Base-by-base conservation (phyloP, 192 early-diverging fungal species). In the Chytriomyces sp. region DNA sequence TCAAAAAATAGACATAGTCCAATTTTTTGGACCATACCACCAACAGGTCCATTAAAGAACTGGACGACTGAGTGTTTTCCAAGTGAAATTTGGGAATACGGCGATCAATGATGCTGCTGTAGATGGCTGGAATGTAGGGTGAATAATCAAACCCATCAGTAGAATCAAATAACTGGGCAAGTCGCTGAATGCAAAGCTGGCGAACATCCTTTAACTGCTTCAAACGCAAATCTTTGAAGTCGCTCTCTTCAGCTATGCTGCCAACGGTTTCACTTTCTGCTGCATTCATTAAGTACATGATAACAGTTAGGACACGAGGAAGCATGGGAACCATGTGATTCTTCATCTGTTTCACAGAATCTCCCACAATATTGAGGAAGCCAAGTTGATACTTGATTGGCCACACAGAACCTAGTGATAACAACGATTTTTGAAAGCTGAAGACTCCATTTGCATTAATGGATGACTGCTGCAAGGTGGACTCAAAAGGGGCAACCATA, bases 1-100 rank as follows among this genome's bases (percentile, higher is more conserved):
- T 77, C 5, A 98, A 81, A 75, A 86, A 97, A 0, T 74, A 5
- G 0, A 88, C 76, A 78, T 95, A 94, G 4, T 79, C 69, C 26
- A 77, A 75, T 32, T 85, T 80, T 38, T 83, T 79, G 5, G 94
- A 81, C 96, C 96, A 98, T 2, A 87, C 80, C 6, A 77, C 69
- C 37, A 99, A 81, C 39, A 98, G 77, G 63, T 89, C 84, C 80
- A 97, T 80, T 28, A 96, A 76, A 0, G 89, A 82, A 1, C 91
- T 93, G 3, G 93, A 87, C 41, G 89, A 85, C 77, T 98, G 96
- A 4, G 94, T 94, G 74, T 93, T 94, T 75, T 99, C 98, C 19
- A 73, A 73, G 32, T 81, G 83, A 26, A 98, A 83, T 17, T 79
- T 85, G 30, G 85, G 77, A 17, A 99, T 75, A 28, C 93, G 87